These are phyloP conservation scores for Metschnikowia cubensis DNA, from an alignment of 805 yeast genomes.

Conservation along the genomic window DNA sequence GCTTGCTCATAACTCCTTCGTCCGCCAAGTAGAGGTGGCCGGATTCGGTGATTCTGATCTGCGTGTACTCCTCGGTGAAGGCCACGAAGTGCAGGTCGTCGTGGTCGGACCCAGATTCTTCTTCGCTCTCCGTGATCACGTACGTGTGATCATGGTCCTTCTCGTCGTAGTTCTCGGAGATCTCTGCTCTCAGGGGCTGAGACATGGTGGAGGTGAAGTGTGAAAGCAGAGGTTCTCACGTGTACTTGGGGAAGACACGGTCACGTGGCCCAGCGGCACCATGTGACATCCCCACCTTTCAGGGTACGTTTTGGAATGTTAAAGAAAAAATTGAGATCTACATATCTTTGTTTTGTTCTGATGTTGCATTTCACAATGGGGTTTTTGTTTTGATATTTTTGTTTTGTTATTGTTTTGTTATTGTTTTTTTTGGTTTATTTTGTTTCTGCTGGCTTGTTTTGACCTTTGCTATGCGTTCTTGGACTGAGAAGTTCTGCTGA, in stretches of 20 bases:
- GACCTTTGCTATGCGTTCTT: too few species aligned
- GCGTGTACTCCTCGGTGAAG: background rate
- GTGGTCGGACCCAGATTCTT: background rate
- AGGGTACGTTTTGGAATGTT: too few species aligned
- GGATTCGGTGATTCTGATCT: background rate
- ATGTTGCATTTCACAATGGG: too few species aligned
- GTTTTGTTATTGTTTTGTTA: too few species aligned
- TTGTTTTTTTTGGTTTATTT: too few species aligned
- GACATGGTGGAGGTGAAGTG: background rate
- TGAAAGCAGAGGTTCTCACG: background rate
- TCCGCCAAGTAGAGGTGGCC: constrained; percentile 5
- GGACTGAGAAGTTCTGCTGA: too few species aligned
- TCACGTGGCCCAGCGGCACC: background rate
- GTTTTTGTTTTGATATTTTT: too few species aligned
- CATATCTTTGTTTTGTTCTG: too few species aligned
- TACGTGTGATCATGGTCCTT: constrained; percentile 41
- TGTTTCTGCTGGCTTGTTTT: too few species aligned
- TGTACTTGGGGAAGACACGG: background rate
- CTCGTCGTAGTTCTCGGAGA: background rate
- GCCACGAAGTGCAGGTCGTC: background rate
- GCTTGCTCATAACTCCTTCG: constrained; percentile 4
- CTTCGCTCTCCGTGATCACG: constrained; percentile 15
- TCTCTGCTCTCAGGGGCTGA: background rate
- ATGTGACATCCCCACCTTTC: background rate
- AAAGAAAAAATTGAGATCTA: too few species aligned